phyloP scores from a whole-genome alignment of 257 asterid genomes.

The Plantago elongata region DNA sequence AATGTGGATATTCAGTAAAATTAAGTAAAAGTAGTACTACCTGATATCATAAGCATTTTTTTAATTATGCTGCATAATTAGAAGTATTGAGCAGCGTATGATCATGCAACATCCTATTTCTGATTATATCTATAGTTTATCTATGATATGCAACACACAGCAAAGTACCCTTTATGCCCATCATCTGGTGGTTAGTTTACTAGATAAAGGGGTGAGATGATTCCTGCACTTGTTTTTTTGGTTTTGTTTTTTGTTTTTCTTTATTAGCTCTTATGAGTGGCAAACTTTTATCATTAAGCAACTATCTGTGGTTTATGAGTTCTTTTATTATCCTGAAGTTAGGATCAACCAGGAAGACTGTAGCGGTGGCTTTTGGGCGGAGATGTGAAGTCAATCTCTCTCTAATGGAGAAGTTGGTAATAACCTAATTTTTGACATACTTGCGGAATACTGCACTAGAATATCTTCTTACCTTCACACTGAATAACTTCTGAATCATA shows the following conservation, averaged over 20 bases:
- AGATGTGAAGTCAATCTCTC: slow-evolving; percentile 74
- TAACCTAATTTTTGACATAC: not conserved
- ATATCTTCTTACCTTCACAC: not conserved
- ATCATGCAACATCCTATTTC: not conserved
- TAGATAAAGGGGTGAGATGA: not conserved
- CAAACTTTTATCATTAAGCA: slow-evolving; percentile 14
- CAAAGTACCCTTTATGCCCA: too few relatives aligned
- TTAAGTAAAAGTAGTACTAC: not conserved
- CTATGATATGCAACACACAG: not conserved
- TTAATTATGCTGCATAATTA: not conserved
- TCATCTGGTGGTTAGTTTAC: not conserved
- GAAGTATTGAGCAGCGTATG: slow-evolving; percentile 9
- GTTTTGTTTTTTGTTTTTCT: not conserved
- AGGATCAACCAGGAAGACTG: slow-evolving; percentile 83
- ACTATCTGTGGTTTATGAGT: slow-evolving; percentile 20
- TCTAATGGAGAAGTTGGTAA: slow-evolving; percentile 79
- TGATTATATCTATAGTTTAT: slow-evolving; percentile 3
- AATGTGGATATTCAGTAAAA: not conserved
- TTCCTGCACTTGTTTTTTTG: not conserved
- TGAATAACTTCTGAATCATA: not conserved
- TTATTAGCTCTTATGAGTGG: slow-evolving; percentile 2
- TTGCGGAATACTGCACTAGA: not conserved
- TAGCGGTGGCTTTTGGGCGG: slow-evolving; percentile 78
- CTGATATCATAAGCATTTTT: too few relatives aligned
- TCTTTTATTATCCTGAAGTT: slow-evolving; percentile 43